A percentile compares a stretch with the other conserved stretches of the same genome.
phyloP scores from a whole-genome alignment of 371 early-diverging fungal species.

The Choanephora cucurbitarum region DNA sequence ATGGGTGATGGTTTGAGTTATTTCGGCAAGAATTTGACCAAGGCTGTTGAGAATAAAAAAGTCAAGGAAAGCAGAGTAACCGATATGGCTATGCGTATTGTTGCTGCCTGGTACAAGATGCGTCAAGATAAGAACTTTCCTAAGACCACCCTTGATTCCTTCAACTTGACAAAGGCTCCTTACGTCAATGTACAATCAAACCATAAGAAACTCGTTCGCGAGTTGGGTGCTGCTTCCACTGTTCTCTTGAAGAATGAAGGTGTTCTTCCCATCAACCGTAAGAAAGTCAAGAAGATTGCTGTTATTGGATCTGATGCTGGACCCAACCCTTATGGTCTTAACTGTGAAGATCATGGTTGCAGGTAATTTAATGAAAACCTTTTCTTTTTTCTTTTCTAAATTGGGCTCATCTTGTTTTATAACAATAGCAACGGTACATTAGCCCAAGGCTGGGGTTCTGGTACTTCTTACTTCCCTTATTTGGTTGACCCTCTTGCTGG shows the following conservation, averaged over 20 bases:
- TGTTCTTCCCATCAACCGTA: conserved; percentile 33
- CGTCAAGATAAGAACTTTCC: conserved; percentile 44
- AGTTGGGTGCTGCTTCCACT: conserved; percentile 51
- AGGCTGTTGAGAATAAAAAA: conserved; percentile 28
- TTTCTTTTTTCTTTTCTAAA: too few relatives aligned
- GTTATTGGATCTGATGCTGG: conserved; percentile 58
- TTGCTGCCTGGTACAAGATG: conserved; percentile 52
- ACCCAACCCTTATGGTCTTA: conserved; percentile 13
- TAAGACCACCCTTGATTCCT: conserved; percentile 25
- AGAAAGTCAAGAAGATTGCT: conserved; percentile 24
- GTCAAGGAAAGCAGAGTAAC: conserved; percentile 34
- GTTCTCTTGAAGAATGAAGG: conserved; percentile 48
- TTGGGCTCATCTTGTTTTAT: conserved; percentile 17
- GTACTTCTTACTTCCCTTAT: conserved; percentile 59
- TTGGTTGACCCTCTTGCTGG: conserved; percentile 40
- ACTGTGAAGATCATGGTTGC: too few relatives aligned
- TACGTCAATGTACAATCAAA: conserved; percentile 40
- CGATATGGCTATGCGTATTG: conserved; percentile 58
- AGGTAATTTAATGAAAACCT: too few relatives aligned
- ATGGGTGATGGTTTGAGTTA: conserved; percentile 14
- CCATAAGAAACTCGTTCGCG: conserved; percentile 35
- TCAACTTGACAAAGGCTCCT: conserved; percentile 16
- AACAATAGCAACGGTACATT: conserved; percentile 48
- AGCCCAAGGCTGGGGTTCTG: conserved; percentile 65
- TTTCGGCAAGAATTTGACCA: conserved; percentile 34